A percentile compares a stretch with the other conserved stretches of the same genome.
These are phyloP conservation scores for Venturia aucupariae DNA, from an alignment of 2,329 filamentous ascomycete genomes.

Conservation along the genomic window DNA sequence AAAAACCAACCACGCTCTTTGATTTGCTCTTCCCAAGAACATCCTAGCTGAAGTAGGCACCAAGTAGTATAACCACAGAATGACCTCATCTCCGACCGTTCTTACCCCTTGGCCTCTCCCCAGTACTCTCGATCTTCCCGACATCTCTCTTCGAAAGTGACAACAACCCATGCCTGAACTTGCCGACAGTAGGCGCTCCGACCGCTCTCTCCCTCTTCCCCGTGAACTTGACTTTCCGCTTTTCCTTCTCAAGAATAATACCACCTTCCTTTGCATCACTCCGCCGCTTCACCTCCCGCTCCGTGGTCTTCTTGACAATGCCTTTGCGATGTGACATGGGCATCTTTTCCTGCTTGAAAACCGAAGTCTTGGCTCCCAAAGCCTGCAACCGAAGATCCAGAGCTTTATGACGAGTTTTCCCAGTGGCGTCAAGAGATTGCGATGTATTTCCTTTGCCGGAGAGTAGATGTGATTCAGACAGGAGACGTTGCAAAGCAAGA, in stretches of 20 bases:
- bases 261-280: slow-evolving; percentile 82
- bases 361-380: slow-evolving; percentile 65
- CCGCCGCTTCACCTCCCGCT: slow-evolving; percentile 61
- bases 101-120: background rate
- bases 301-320: slow-evolving; percentile 58
- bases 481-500: slow-evolving; percentile 79
- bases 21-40: background rate
- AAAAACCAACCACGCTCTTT: background rate
- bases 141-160: slow-evolving; percentile 72
- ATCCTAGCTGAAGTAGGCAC: background rate
- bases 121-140: slow-evolving; percentile 51
- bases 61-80: background rate
- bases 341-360: slow-evolving; percentile 76
- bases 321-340: slow-evolving; percentile 79
- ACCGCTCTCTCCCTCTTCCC: slow-evolving; percentile 50
- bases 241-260: slow-evolving; percentile 65
- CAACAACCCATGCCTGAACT: slow-evolving; percentile 69
- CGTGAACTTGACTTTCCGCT: slow-evolving; percentile 32
- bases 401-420: slow-evolving; percentile 69
- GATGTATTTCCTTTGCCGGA: slow-evolving; percentile 22
- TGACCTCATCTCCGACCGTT: slow-evolving; percentile 6
- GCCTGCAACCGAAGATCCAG: slow-evolving; percentile 75
- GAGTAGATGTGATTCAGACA: slow-evolving; percentile 86
- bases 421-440: slow-evolving; percentile 40
- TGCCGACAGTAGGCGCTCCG: slow-evolving; percentile 70